Conservation (phyloP, 164 flowering plant species). For the Kingdonia uniflora region DNA sequence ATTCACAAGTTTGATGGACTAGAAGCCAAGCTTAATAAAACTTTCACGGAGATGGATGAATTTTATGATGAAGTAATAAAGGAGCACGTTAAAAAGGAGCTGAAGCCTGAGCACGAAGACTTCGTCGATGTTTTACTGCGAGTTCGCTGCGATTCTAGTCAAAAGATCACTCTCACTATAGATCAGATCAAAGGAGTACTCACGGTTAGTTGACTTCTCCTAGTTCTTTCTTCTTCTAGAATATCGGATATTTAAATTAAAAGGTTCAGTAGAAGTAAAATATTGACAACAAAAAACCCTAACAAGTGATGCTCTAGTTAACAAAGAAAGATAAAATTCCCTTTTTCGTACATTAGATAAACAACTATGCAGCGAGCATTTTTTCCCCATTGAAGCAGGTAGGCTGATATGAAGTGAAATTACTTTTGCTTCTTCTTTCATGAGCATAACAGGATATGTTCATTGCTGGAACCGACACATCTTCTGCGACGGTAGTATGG, state of each 20-base stretch:
- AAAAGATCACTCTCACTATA: conserved; percentile 6
- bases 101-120: conserved; percentile 16
- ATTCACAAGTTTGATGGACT: conserved; percentile 25
- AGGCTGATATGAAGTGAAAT: too few relatives aligned
- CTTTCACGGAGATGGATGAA: conserved; percentile 16
- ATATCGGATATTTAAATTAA: neutral
- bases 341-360: too few relatives aligned
- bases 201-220: conserved; percentile 12
- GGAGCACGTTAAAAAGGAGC: conserved; percentile 18
- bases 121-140: conserved; percentile 26
- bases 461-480: conserved; percentile 29
- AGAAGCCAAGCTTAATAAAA: conserved; percentile 14
- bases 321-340: too few relatives aligned
- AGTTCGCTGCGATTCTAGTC: conserved; percentile 6
- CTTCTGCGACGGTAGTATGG: conserved; percentile 23
- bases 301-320: too few relatives aligned
- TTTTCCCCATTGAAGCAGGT: too few relatives aligned
- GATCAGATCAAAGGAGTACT: conserved; percentile 26
- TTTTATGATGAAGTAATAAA: conserved; percentile 22
- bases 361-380: too few relatives aligned
- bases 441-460: conserved; percentile 24
- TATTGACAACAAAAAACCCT: too few relatives aligned
- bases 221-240: neutral
- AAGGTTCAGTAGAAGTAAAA: too few relatives aligned
- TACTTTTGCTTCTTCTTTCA: neutral